A percentile compares a stretch with the other conserved stretches of the same genome.
Conservation (phyloP, 164 flowering plant genomes). For the Liquidambar formosana region DNA sequence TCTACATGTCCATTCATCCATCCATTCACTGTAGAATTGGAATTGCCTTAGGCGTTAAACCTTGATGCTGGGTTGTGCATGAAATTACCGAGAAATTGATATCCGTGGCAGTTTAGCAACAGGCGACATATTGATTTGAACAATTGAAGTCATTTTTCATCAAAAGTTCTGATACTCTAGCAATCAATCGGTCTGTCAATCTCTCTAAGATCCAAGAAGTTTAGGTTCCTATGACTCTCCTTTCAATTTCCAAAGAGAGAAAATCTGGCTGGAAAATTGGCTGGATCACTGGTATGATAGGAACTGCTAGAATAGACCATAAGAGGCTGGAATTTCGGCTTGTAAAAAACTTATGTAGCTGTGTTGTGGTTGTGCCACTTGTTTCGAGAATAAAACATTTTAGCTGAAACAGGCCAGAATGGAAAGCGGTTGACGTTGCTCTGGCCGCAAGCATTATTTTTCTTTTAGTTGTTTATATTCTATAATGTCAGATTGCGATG, state of each 20-base stretch:
- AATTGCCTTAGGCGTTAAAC: background rate
- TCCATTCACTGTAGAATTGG: background rate
- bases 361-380: background rate
- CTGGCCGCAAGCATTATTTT: too few species aligned
- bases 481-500: too few species aligned
- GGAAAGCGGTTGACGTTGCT: too few species aligned
- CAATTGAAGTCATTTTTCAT: background rate
- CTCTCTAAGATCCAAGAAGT: too few species aligned
- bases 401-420: too few species aligned
- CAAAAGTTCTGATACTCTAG: background rate
- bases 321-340: too few species aligned
- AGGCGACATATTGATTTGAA: background rate
- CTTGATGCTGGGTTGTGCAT: background rate
- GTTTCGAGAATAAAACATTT: too few species aligned
- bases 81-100: background rate
- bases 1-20: background rate
- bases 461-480: too few species aligned
- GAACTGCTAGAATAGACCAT: background rate
- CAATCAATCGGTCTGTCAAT: too few species aligned
- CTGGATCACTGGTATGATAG: background rate
- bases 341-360: background rate
- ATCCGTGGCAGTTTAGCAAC: background rate
- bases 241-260: background rate
- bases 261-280: background rate
- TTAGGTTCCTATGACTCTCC: background rate